Evolutionary conservation across 2,329 filamentous ascomycete genomes (phyloP), one percentile per base, ranked within the genome.

Genomic region (Tolypocladium ovalisporum): DNA sequence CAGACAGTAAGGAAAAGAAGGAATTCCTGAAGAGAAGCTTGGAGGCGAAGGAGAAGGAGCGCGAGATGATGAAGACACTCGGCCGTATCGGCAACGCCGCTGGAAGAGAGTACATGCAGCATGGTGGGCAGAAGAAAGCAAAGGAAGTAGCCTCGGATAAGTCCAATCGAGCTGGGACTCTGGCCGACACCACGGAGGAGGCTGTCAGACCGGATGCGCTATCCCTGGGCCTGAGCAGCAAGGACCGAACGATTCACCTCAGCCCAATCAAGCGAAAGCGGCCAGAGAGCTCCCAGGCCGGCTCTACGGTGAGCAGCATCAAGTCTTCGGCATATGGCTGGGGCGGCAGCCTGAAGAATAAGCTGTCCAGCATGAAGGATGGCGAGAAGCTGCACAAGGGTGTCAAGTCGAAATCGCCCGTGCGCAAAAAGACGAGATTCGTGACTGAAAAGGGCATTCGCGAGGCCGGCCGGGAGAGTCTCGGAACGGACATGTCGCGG

Each of bases 401-500:
- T 52, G 64, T 63, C 34, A 55, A 36, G 19, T 54, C 56, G 13
- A 64, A 66, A 36, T 66, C 68, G 66, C 82, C 82, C 0, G 78
- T 83, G 36, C 77, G 81, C 62, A 87, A 90, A 73, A 90, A 89
- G 77, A 91, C 88, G 55, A 78, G 88, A n/a, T 91, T 92, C 66
- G 80, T 91, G 44, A 90, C 88, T 32, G 84, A 85, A 47, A 89
- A 86, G 68, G 88, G 88, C 0, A 91, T 92, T 60, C 81, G 84
- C 56, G 87, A 90, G 70, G 88, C 88, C 4, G 88, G 88, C 1
- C 77, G 87, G 59, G 88, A 91, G 66, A 90, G 87, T 66, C 68
- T 91, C 2, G 84, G 85, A 12, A 75, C 71, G n/a, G 80, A 81
- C 55, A 69, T 75, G 58, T 56, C 61, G 40, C 66, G 66, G 54